Conservation (phyloP, 495 filamentous ascomycete genomes). For the Letharia lupina region DNA sequence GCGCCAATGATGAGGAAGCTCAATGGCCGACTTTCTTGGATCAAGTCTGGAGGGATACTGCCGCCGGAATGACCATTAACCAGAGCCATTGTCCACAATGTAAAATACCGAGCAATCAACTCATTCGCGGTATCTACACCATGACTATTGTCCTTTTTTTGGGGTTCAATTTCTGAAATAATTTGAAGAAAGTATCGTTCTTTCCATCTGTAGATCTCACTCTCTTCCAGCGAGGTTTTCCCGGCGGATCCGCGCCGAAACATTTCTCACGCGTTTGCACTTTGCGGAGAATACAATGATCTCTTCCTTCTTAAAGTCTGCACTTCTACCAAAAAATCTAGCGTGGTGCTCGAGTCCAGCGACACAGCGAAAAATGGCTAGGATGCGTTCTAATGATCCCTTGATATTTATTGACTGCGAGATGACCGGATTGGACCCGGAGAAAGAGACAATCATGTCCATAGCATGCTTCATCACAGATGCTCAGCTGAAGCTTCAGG, state of each 20-base stretch:
- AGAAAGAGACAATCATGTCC: slow-evolving; percentile 77
- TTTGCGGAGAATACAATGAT: not conserved
- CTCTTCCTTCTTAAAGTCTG: not conserved
- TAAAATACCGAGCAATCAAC: not conserved
- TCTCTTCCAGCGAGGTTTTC: not conserved
- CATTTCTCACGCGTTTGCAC: slow-evolving; percentile 5
- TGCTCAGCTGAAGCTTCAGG: slow-evolving; percentile 63
- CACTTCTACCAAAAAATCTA: not conserved
- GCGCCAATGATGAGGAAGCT: slow-evolving; percentile 77
- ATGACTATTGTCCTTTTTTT: not conserved
- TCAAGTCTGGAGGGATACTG: not conserved
- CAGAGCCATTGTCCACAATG: not conserved
- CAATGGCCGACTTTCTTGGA: not conserved
- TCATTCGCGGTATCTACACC: not conserved
- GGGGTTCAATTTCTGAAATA: not conserved
- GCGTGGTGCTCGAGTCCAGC: not conserved
- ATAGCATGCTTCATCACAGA: slow-evolving; percentile 92
- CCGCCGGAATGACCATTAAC: not conserved
- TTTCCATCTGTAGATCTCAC: not conserved
- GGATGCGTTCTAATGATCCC: slow-evolving; percentile 47
- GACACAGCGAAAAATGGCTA: slow-evolving; percentile 31
- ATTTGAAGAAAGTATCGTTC: not conserved
- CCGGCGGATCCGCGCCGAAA: not conserved
- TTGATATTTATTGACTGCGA: slow-evolving; percentile 90
- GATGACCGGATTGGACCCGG: slow-evolving; percentile 89